Conservation (phyloP, 164 flowering plant species). For the Berberis thunbergii region DNA sequence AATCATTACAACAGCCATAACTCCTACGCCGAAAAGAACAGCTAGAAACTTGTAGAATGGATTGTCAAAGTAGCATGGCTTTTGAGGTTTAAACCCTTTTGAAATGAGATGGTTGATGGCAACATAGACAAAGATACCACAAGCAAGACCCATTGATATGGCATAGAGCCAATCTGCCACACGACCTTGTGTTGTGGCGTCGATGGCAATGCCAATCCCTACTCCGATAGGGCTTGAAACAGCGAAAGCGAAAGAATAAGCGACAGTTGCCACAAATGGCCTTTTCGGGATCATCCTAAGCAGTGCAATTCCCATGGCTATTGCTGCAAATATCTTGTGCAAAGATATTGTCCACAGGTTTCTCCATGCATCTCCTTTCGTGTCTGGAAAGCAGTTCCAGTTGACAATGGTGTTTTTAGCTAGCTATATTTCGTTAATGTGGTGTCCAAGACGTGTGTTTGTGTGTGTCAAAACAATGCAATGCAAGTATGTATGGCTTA, state of each 20-base stretch:
- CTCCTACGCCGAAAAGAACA: conserved; percentile 56
- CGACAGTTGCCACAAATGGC: conserved; percentile 37
- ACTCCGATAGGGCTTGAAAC: conserved; percentile 81
- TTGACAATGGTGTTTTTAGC: no score
- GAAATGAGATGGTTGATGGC: conserved; percentile 75
- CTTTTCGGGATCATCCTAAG: conserved; percentile 64
- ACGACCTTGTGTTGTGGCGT: conserved; percentile 56
- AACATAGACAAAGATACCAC: conserved; percentile 77
- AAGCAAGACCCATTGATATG: conserved; percentile 73
- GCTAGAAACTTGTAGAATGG: conserved; percentile 56
- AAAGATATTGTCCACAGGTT: conserved; percentile 71
- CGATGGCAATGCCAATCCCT: conserved; percentile 69
- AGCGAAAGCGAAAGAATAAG: conserved; percentile 75
- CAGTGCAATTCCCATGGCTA: conserved; percentile 86
- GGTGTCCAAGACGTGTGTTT: background rate
- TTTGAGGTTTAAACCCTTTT: conserved; percentile 56
- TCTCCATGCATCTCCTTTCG: conserved; percentile 66
- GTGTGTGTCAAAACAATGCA: background rate
- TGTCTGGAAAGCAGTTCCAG: conserved; percentile 19
- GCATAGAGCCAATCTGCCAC: conserved; percentile 75
- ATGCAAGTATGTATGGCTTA: conserved; percentile 10
- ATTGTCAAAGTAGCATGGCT: conserved; percentile 32
- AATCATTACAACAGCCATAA: conserved; percentile 64
- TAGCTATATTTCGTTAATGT: no score
- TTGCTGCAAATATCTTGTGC: conserved; percentile 83